Conservation (phyloP, 768 basidiomycete genomes). For the Kwoniella shandongensis region DNA sequence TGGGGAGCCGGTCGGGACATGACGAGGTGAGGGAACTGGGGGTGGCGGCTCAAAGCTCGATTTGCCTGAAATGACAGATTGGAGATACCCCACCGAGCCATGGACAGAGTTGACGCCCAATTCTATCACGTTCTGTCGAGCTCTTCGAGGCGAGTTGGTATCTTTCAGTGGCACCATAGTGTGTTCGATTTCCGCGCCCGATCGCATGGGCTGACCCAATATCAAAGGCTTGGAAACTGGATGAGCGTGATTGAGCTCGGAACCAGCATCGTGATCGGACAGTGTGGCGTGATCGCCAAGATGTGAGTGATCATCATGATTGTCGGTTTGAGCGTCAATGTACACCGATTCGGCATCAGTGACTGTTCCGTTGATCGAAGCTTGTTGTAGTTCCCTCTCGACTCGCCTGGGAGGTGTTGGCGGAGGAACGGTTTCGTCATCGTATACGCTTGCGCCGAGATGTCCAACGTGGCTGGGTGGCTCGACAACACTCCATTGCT, state of each 20-base stretch:
- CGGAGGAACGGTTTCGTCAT: too few species aligned
- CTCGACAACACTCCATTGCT: conserved; percentile 18
- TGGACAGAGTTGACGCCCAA: conserved; percentile 12
- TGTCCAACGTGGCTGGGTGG: background rate
- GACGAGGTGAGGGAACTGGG: too few species aligned
- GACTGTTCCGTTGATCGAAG: background rate
- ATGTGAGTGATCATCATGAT: too few species aligned
- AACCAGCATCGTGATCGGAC: conserved; percentile 6
- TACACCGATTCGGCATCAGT: background rate
- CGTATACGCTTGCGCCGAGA: background rate
- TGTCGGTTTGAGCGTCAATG: background rate
- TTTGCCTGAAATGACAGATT: conserved; percentile 13
- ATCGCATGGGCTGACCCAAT: conserved; percentile 9
- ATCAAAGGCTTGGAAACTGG: conserved; percentile 2
- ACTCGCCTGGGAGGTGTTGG: too few species aligned
- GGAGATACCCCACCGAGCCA: conserved; percentile 17
- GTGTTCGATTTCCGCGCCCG: background rate
- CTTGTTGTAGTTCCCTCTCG: too few species aligned
- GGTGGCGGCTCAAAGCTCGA: background rate
- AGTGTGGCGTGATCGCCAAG: background rate
- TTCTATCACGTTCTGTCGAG: conserved; percentile 4
- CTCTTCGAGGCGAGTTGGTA: background rate
- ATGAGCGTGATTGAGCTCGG: conserved; percentile 12
- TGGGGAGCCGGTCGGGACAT: too few species aligned
- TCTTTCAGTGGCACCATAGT: conserved; percentile 3